Evolutionary conservation across 805 yeast genomes (phyloP).

Genomic region (Sugiyamaella americana): DNA sequence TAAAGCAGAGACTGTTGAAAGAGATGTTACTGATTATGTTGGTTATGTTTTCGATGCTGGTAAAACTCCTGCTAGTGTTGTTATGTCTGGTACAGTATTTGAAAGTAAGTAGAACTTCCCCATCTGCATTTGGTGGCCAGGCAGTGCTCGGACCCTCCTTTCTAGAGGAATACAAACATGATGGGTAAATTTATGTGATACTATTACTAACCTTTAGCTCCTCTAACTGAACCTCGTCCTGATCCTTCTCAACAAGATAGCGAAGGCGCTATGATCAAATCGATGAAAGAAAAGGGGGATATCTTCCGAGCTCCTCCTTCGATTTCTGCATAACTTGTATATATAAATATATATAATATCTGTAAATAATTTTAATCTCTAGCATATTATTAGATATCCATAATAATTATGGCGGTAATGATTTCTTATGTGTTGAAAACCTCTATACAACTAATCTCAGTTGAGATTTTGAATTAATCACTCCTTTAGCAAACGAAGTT

Average conservation of each 20-base stretch:
- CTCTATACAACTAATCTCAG: too few species aligned
- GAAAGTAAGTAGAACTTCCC: constrained; percentile 42
- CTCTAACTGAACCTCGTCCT: constrained; percentile 30
- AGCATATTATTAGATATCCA: too few species aligned
- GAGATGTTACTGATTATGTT: constrained; percentile 54
- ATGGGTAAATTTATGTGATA: too few species aligned
- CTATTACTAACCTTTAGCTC: constrained; percentile 17
- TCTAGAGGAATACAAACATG: too few species aligned
- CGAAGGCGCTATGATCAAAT: constrained; percentile 24
- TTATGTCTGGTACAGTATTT: constrained; percentile 62
- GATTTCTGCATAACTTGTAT: neutral
- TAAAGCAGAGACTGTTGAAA: constrained; percentile 42
- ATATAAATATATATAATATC: too few species aligned
- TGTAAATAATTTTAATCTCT: too few species aligned
- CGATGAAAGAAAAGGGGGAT: constrained; percentile 35
- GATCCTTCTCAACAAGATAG: constrained; percentile 26
- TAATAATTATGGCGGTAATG: too few species aligned
- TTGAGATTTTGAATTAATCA: too few species aligned
- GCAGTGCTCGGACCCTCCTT: too few species aligned
- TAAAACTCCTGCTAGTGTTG: constrained; percentile 46
- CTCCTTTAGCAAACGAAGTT: too few species aligned
- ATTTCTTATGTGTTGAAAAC: too few species aligned
- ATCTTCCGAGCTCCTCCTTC: constrained; percentile 31
- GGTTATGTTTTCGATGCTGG: constrained; percentile 56
- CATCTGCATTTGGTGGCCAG: too few species aligned